These are phyloP conservation scores for Neurospora discreta DNA, from an alignment of 495 filamentous ascomycete genomes.

Conservation along the genomic window DNA sequence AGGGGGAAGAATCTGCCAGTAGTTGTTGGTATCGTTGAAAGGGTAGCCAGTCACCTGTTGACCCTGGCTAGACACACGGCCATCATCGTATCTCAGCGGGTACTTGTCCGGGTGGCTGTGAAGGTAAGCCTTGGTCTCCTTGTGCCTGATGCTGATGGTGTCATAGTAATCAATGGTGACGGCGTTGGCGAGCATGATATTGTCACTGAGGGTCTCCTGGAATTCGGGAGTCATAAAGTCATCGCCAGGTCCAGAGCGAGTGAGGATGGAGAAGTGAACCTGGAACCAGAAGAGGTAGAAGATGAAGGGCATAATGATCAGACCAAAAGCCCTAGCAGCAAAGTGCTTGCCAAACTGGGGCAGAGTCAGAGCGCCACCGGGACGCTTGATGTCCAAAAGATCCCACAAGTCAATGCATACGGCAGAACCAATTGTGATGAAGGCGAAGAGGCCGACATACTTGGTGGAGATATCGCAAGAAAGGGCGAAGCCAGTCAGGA, in stretches of 20 bases:
- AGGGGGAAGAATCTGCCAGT: conserved; percentile 85
- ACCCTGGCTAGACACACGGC: conserved; percentile 91
- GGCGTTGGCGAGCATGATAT: conserved; percentile 77
- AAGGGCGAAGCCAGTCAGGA: conserved; percentile 84
- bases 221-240: conserved; percentile 99
- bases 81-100: conserved; percentile 92
- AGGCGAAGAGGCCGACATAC: conserved; percentile 90
- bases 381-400: conserved; percentile 76
- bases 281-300: conserved; percentile 99
- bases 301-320: conserved; percentile 86
- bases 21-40: conserved; percentile 96
- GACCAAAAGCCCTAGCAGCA: conserved; percentile 64
- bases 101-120: conserved; percentile 88
- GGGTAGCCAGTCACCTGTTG: conserved; percentile 98
- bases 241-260: conserved; percentile 82
- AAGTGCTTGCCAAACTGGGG: conserved; percentile 82
- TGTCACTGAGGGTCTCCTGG: conserved; percentile 92
- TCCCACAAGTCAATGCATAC: conserved; percentile 94
- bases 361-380: conserved; percentile 63
- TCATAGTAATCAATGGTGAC: conserved; percentile 85
- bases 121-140: conserved; percentile 91
- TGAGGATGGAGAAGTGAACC: conserved; percentile 89
- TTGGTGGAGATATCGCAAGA: conserved; percentile 98
- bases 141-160: conserved; percentile 77
- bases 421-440: conserved; percentile 90